Evolutionary conservation across 192 early-diverging fungal species (phyloP).

Genomic region (Tieghemiomyces parasiticus): DNA sequence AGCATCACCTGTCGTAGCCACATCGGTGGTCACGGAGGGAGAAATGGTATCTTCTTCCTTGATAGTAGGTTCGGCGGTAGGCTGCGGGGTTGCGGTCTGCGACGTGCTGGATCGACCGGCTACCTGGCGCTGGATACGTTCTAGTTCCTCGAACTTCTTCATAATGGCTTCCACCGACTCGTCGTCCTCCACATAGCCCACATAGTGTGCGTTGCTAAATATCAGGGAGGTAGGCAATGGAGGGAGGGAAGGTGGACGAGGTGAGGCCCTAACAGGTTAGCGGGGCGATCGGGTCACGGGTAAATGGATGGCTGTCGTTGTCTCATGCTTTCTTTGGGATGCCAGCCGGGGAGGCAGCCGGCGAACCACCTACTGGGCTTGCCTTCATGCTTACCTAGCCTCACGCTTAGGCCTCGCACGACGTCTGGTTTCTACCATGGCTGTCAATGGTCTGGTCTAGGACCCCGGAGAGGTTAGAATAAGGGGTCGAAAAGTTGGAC

Average conservation of each 20-base stretch:
- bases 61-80: background rate
- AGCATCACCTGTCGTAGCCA: background rate
- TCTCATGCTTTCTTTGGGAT: background rate
- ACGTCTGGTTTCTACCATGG: conserved; percentile 5
- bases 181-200: conserved; percentile 92
- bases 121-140: conserved; percentile 73
- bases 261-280: background rate
- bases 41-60: background rate
- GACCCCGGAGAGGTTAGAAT: too few relatives aligned
- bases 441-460: background rate
- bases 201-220: conserved; percentile 60
- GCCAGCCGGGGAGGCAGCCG: background rate
- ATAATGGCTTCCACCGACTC: conserved; percentile 95
- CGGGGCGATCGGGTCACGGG: background rate
- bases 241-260: background rate
- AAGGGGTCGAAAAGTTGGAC: too few relatives aligned
- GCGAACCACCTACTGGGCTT: background rate
- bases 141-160: conserved; percentile 96
- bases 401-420: background rate
- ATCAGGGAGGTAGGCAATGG: background rate
- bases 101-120: conserved; percentile 14
- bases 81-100: background rate
- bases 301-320: background rate
- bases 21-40: background rate
- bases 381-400: background rate